Conservation (phyloP, 2,329 filamentous ascomycete genomes). For the Elsinoe necatrix region DNA sequence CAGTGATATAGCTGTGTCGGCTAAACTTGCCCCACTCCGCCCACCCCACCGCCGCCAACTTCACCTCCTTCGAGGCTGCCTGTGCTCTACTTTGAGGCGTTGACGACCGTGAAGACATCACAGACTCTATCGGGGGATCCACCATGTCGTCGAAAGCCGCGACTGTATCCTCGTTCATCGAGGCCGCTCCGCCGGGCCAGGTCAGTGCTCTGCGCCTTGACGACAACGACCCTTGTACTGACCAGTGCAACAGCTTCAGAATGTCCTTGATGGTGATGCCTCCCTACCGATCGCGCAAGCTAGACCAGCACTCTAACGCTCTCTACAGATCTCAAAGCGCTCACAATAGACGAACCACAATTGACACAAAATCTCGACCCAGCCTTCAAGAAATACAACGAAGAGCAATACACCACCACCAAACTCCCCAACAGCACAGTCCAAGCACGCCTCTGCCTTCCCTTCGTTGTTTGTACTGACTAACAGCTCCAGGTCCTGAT, state of each 20-base stretch:
- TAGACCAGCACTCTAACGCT: neutral
- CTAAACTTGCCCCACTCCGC: neutral
- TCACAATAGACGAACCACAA: conserved; percentile 61
- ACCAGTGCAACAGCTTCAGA: conserved; percentile 55
- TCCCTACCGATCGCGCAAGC: conserved; percentile 19
- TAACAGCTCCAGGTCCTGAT: conserved; percentile 54
- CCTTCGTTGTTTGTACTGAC: too few species aligned
- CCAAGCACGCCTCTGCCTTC: conserved; percentile 44
- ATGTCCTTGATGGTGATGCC: conserved; percentile 73
- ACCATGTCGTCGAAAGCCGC: conserved; percentile 30
- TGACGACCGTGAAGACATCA: neutral
- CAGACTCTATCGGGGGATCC: neutral
- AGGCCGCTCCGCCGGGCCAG: conserved; percentile 93
- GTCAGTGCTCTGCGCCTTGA: conserved; percentile 42
- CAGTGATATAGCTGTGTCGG: neutral
- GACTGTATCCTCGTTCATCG: conserved; percentile 66
- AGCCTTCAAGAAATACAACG: conserved; percentile 91
- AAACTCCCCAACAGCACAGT: conserved; percentile 83
- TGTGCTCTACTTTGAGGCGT: neutral
- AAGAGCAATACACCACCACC: conserved; percentile 81
- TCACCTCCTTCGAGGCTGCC: conserved; percentile 4
- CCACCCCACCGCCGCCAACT: neutral
- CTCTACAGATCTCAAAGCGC: conserved; percentile 71
- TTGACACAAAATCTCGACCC: conserved; percentile 66
- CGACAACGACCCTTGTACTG: conserved; percentile 24